Base-by-base conservation (phyloP, 1,284 basidiomycete genomes). In the Mrakiaceae sp. region DNA sequence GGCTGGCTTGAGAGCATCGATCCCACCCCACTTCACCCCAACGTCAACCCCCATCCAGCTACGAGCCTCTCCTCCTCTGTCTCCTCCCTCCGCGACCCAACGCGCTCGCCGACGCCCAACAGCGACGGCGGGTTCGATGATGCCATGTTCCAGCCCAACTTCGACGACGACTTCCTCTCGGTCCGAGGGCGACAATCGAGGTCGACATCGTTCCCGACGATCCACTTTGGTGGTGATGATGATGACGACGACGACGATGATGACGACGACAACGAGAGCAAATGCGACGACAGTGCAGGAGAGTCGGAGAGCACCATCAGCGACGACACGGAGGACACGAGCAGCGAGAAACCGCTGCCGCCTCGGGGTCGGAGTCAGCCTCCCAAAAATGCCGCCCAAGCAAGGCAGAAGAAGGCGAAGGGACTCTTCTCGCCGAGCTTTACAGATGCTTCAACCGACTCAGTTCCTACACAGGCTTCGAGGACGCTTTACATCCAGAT, bases 401-500 rank as follows among this genome's bases (percentile, higher is more conserved):
- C 27, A 27, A 27, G 27, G 27, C 27, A 27, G 27, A 27, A 27
- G 27, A 27, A 27, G 27, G 27, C 27, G 27, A 27, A 27, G 27
- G 49, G 49, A 51, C 16, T 51, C 49, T 51, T 51, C 49, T 51
- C 49, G 11, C 11, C 11, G 27, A 27, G 27, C 27, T 27, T 27
- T 27, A 27, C 27, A 16, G 52, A 54, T 54, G 27, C 52, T 9
- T 54, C 52, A n/a, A 63, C 62, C 49, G 62, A 63, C 27, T 27
- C 27, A 27, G 27, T 27, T 27, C 27, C 49, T 51, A 27, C 27
- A 27, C 27, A 54, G 52, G 65, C 53, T 7, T 43, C 61, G 16
- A 55, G 87, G 67, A 87, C 84, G 39, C 76, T 93, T 44, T 93
- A 91, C 72, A 93, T 94, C 64, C 90, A 94, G 73, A 94, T 94